Base-by-base conservation (phyloP, 805 yeast genomes). In the Tetrapisispora namnaoensis region DNA sequence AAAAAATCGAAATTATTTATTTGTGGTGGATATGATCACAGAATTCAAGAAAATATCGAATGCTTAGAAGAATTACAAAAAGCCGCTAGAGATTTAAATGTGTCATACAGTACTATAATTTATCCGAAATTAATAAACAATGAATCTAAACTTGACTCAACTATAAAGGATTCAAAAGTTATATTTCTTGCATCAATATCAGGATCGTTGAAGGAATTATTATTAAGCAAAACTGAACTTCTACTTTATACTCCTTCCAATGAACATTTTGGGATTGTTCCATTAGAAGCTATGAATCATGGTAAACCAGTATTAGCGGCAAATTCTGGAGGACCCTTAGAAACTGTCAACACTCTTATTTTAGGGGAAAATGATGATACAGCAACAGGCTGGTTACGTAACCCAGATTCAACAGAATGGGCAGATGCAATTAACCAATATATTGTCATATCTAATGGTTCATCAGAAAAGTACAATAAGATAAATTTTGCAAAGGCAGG, bases 241-340 rank as follows among this genome's bases (percentile, higher is more conserved):
- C 71, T 93, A 21, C 67, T 90, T 42, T 93, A 93, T 62, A 93
- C 99, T 0, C 99, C 99, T 2, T 74, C 85, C 0, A 77, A 76
- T 57, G 99, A 93, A 65, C 99, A 93, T 68, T 93, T 93, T 62
- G 99, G 99, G 14, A 93, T 93, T 54, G 99, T 93, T 10, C 99
- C 99, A 1, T 73, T 93, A 16, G 99, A 93, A 63, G 90, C 96
- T 13, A 90, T 93, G 97, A 74, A 83, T 43, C 73, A 78, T 49
- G 83, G 86, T 28, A 82, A 83, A 0, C 88, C 95, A 0, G 96
- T 90, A 0, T 68, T 93, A 46, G 96, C 96, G 0, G 82, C 83
- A 5, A 80, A 86, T 59, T 80, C 80, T 37, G 99, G 99, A 27
- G 99, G 99, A 0, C 99, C 99, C 0, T 67, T 82, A 35, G 99